These are phyloP conservation scores for Penicillium arizonense DNA, from an alignment of 495 filamentous ascomycete species.

Conservation along the genomic window DNA sequence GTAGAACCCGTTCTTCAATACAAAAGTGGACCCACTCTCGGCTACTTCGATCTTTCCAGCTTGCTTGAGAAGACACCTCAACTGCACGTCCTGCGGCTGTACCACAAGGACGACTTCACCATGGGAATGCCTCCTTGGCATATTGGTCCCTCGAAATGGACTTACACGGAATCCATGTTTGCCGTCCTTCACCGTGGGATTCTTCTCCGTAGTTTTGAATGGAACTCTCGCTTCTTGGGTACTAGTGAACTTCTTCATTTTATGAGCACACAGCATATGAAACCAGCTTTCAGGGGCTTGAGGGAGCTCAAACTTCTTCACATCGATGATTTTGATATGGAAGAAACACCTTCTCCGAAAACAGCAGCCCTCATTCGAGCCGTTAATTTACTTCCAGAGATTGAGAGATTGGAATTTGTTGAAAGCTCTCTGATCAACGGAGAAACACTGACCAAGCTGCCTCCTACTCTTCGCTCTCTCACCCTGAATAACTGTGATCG, in stretches of 20 bases:
- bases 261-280: constrained; percentile 55
- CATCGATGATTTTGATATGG: constrained; percentile 31
- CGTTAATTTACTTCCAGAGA: constrained; percentile 56
- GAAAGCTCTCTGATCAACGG: constrained; percentile 64
- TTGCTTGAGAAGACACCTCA: constrained; percentile 44
- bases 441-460: constrained; percentile 58
- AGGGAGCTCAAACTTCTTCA: constrained; percentile 63
- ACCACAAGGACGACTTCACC: constrained; percentile 37
- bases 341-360: constrained; percentile 19
- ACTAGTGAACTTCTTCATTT: constrained; percentile 44
- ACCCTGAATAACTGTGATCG: constrained; percentile 74
- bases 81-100: constrained; percentile 39
- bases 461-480: constrained; percentile 59
- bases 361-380: constrained; percentile 54
- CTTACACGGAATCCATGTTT: constrained; percentile 61
- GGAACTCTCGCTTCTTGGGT: constrained; percentile 67
- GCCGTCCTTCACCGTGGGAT: constrained; percentile 47
- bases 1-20: constrained; percentile 44
- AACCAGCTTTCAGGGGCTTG: constrained; percentile 57
- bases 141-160: constrained; percentile 50
- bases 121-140: constrained; percentile 28
- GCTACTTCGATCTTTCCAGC: constrained; percentile 45
- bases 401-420: constrained; percentile 65
- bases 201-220: constrained; percentile 67
- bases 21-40: constrained; percentile 43